Evolutionary conservation across 768 basidiomycete species (phyloP).

Genomic region (Russula compacta): DNA sequence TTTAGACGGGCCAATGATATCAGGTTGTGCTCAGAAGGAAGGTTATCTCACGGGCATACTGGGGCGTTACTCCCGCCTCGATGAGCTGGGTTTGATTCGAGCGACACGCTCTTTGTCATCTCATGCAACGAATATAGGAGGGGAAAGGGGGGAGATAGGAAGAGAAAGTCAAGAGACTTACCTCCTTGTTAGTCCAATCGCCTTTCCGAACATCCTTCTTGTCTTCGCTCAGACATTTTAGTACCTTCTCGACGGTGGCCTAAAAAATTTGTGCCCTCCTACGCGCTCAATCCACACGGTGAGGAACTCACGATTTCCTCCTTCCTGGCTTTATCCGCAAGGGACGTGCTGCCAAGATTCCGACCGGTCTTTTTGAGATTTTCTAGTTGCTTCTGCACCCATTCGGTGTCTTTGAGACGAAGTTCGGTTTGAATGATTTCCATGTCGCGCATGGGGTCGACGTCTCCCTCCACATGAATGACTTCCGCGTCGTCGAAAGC

Average conservation of each 20-base stretch:
- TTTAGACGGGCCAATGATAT: not conserved
- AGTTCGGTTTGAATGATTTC: conserved; percentile 93
- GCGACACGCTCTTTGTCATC: conserved; percentile 79
- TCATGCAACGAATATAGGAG: conserved; percentile 11
- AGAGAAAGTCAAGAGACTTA: conserved; percentile 29
- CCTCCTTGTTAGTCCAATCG: conserved; percentile 97
- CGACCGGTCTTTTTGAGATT: conserved; percentile 64
- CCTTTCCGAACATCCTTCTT: conserved; percentile 86
- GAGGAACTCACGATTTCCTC: conserved; percentile 73
- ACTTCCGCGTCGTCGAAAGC: conserved; percentile 99
- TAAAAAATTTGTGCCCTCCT: conserved; percentile 24
- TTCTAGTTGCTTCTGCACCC: conserved; percentile 90
- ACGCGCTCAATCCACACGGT: not conserved
- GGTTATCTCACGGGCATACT: conserved; percentile 55
- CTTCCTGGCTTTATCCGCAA: conserved; percentile 93
- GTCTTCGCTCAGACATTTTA: conserved; percentile 69
- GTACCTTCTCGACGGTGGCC: conserved; percentile 81
- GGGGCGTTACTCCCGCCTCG: conserved; percentile 92
- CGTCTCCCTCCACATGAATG: conserved; percentile 97
- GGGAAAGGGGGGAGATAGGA: not conserved
- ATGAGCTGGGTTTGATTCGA: conserved; percentile 91
- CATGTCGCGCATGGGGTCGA: conserved; percentile 94
- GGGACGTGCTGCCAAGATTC: conserved; percentile 58
- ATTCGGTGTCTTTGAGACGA: conserved; percentile 95
- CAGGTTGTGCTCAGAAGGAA: conserved; percentile 14